Conservation (phyloP, 305 asterid species). For the Withania somnifera region DNA sequence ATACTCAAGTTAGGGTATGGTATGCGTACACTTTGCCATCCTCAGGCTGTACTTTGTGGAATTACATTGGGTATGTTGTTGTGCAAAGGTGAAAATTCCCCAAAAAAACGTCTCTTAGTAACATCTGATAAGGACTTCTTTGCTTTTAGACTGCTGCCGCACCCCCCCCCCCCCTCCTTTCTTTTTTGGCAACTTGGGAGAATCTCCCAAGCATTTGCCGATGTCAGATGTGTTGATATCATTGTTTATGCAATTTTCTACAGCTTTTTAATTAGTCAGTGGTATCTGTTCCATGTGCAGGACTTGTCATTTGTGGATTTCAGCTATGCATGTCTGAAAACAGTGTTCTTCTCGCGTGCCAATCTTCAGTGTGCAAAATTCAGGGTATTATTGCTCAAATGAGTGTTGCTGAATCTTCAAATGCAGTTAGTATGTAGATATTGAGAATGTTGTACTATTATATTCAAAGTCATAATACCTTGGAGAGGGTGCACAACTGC, state of each 20-base stretch:
- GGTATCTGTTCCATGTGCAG: conserved; percentile 27
- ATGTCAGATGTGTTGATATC: neutral
- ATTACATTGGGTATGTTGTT: too few species aligned
- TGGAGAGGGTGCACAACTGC: neutral
- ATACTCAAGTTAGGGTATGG: too few species aligned
- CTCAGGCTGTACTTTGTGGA: too few species aligned
- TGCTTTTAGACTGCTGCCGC: neutral
- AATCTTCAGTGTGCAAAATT: conserved; percentile 89
- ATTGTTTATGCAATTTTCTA: neutral
- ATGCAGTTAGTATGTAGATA: neutral
- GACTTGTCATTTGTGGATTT: conserved; percentile 88
- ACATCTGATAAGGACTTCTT: neutral
- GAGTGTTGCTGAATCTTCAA: neutral
- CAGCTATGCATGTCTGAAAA: conserved; percentile 77
- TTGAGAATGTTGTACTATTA: neutral
- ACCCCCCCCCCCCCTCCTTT: neutral
- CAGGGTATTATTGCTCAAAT: conserved; percentile 29
- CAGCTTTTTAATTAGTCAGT: neutral
- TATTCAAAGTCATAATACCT: neutral
- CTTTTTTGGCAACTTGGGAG: neutral
- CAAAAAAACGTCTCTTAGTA: neutral
- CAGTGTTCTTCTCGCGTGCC: conserved; percentile 83
- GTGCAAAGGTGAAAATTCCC: neutral
- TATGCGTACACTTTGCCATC: too few species aligned
- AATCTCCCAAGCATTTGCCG: neutral